Percentiles rank a stretch among this genome's conserved stretches.
Conservation (phyloP, 345 rosid species). For the rapeseed (Brassica napus) region Da-Ae NC_063443.1:10123001-10123500, state of each 20-base stretch:
- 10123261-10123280: not conserved
- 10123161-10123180: constrained; percentile 38
- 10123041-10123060: not conserved
- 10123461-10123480: too few species aligned
- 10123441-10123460: too few species aligned
- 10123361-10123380: not conserved
- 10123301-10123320: not conserved
- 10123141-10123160: not conserved
- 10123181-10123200: constrained; percentile 16
- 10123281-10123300: not conserved
- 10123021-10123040: too few species aligned
- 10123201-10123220: not conserved
- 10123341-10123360: not conserved
- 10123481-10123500: too few species aligned
- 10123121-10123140: not conserved
- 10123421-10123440: not conserved
- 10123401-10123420: not conserved
- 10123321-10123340: not conserved
- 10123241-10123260: not conserved
- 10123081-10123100: not conserved
- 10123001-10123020: too few species aligned
- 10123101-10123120: constrained; percentile 10
- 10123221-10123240: not conserved
- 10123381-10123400: not conserved
- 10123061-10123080: not conserved